A percentile compares a stretch with the other conserved stretches of the same genome.
Conservation (phyloP, 192 early-diverging fungal genomes). For the Umbelopsis sp. region DNA sequence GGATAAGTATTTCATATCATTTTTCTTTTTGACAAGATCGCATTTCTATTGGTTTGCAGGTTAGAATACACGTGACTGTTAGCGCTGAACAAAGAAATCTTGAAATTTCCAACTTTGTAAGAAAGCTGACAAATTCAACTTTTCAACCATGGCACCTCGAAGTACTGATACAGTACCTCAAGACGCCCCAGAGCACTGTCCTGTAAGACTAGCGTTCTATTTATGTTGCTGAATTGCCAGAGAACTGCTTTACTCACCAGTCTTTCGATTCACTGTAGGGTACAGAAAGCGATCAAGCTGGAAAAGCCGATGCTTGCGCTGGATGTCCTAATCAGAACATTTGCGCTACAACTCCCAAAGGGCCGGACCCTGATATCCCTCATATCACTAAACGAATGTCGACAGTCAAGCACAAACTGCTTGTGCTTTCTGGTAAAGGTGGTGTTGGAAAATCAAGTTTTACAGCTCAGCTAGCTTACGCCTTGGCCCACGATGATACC, state of each 20-base stretch:
- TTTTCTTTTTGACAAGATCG: no score
- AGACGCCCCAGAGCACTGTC: conserved; percentile 77
- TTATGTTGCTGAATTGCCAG: background rate
- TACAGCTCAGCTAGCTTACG: conserved; percentile 87
- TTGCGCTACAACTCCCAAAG: conserved; percentile 77
- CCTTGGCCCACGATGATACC: conserved; percentile 61
- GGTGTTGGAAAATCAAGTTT: conserved; percentile 97
- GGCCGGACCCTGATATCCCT: conserved; percentile 78
- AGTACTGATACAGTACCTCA: conserved; percentile 40
- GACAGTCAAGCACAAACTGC: conserved; percentile 81
- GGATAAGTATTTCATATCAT: no score
- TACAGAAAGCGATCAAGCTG: conserved; percentile 69
- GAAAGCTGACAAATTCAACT: conserved; percentile 12
- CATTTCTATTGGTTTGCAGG: no score
- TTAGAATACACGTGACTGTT: background rate
- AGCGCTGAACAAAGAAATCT: background rate
- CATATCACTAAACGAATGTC: conserved; percentile 65
- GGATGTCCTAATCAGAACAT: conserved; percentile 83
- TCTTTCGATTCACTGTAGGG: conserved; percentile 46
- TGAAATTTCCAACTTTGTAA: background rate
- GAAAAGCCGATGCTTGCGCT: conserved; percentile 73
- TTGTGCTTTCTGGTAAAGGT: conserved; percentile 97
- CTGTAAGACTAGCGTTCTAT: conserved; percentile 37
- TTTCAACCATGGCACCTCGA: conserved; percentile 11
- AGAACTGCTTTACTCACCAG: background rate